Base-by-base conservation (phyloP, 805 yeast genomes). In the Barnettozyma vustinii region DNA sequence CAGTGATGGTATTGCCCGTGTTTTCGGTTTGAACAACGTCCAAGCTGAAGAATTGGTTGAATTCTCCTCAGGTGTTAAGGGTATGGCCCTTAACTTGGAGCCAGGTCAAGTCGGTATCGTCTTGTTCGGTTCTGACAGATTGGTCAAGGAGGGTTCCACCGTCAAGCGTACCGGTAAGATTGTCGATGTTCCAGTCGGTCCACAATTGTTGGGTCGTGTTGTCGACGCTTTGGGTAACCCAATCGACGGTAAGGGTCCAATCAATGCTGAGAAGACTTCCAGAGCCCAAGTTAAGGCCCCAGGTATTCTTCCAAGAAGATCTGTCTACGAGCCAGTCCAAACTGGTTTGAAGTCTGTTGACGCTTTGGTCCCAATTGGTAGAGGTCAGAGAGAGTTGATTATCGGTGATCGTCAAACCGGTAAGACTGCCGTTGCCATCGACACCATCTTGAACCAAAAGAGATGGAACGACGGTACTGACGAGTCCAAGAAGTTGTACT, bases 331-430 rank as follows among this genome's bases (percentile, higher is more conserved):
- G 83, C 99, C 99, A 73, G 94, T 94, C 86, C 99, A 94, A 81
- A 92, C 99, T 68, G 99, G 99, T 85, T 85, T 94, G 71, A 94
- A 94, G 82, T 84, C 97, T 57, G 97, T 94, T 65, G 99, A 94
- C 73, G 92, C 99, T 71, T 84, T 94, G 68, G 99, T 94, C 75
- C 99, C 99, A 76, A 76, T 94, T 66, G 99, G 99, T 73, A 94
- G 99, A 87, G 99, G 99, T 75, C 99, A 94, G 81, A 94, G 99
- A 88, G 99, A 94, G 83, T 81, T 94, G 87, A 92, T 92, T 69
- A 92, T 92, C 72, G 99, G 99, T 85, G 99, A 92, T 77, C 92
- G 99, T 83, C 99, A 94, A 82, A 94, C 99, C 69, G 99, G 99
- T 86, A 94, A 94, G 83, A 94, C 99, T 71, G 97, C 98, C 60